Evolutionary conservation across 352 stramenopile genomes (phyloP).

Genomic region (Globisporangium nagaii): DNA sequence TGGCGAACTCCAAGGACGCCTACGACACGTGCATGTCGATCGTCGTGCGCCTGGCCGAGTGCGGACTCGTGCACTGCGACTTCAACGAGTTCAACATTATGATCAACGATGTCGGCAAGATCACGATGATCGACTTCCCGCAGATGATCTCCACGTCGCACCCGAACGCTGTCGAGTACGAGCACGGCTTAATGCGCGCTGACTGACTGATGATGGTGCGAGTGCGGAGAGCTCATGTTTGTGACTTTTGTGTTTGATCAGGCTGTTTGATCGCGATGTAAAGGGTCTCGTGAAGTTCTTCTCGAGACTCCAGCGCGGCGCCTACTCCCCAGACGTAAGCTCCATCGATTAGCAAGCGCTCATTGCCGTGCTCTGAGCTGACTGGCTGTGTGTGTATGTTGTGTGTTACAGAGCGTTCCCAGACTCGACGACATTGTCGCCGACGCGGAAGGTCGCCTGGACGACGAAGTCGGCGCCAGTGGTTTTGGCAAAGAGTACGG

Average conservation of each 20-base stretch:
- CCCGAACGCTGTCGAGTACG: constrained; percentile 95
- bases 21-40: constrained; percentile 96
- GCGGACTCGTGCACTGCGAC: constrained; percentile 99
- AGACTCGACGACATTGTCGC: constrained; percentile 65
- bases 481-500: constrained; percentile 78
- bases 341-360: constrained; percentile 16
- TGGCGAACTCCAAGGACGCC: constrained; percentile 92
- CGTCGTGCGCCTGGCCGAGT: constrained; percentile 93
- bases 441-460: constrained; percentile 51
- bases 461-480: constrained; percentile 73
- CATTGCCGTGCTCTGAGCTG: constrained; percentile 1
- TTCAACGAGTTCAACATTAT: constrained; percentile 99
- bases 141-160: constrained; percentile 99
- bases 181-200: neutral
- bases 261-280: constrained; percentile 94
- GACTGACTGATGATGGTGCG: constrained; percentile 9
- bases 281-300: constrained; percentile 96
- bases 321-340: constrained; percentile 85
- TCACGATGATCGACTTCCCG: constrained; percentile 99
- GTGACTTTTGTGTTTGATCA: constrained; percentile 18
- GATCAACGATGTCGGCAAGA: constrained; percentile 89
- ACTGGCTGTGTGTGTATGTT: constrained; percentile 3
- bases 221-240: too few relatives aligned
- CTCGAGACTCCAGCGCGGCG: constrained; percentile 72
- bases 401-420: constrained; percentile 41